Conservation (phyloP, 2,329 filamentous ascomycete genomes). For the Colletotrichum filicis region DNA sequence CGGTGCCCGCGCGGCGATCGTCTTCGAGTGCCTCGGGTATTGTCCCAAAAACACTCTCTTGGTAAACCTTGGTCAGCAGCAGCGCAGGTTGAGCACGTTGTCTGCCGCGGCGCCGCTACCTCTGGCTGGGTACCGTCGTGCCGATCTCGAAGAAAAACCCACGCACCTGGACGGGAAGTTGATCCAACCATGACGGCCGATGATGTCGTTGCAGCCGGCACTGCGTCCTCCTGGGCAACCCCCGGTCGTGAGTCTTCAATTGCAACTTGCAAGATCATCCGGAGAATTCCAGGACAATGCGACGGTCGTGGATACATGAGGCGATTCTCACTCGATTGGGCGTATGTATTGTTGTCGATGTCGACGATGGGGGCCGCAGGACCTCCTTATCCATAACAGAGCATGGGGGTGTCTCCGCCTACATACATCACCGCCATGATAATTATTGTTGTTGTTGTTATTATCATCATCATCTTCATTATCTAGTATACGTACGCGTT, state of each 20-base stretch:
- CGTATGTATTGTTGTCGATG: background rate
- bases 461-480: background rate
- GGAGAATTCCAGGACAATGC: background rate
- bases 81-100: slow-evolving; percentile 16
- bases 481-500: background rate
- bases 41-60: slow-evolving; percentile 27
- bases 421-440: background rate
- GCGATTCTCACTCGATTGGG: background rate
- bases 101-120: slow-evolving; percentile 7
- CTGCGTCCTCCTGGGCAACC: background rate
- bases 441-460: background rate
- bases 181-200: slow-evolving; percentile 30
- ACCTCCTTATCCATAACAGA: background rate
- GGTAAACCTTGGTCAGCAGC: slow-evolving; percentile 21
- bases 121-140: slow-evolving; percentile 9
- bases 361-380: background rate
- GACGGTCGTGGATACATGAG: background rate
- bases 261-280: background rate
- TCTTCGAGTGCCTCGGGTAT: slow-evolving; percentile 19
- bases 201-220: slow-evolving; percentile 33
- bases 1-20: slow-evolving; percentile 25
- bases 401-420: background rate
- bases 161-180: slow-evolving; percentile 24
- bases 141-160: slow-evolving; percentile 33
- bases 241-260: background rate